phyloP scores from a whole-genome alignment of 2,329 filamentous ascomycete species.

The Aspergillus unguis region DNA sequence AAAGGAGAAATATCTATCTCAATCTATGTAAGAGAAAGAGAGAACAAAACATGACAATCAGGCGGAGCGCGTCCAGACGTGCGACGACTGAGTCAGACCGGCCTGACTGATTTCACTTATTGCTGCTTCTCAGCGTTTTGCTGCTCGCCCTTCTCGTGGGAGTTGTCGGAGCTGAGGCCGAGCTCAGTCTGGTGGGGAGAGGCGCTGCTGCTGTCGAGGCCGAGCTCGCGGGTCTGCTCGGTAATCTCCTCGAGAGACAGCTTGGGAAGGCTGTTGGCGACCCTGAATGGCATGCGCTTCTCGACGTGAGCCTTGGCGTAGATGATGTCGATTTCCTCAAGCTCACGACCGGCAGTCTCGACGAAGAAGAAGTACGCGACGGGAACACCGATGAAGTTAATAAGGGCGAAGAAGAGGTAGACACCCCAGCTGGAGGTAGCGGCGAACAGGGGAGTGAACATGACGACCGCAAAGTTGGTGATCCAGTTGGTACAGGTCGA shows the following conservation, averaged over 20 bases:
- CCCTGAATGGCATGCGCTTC: constrained; percentile 28
- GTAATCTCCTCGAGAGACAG: constrained; percentile 26
- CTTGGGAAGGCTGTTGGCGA: constrained; percentile 30
- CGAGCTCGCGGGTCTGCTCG: constrained; percentile 24
- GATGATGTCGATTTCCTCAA: constrained; percentile 42
- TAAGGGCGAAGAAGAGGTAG: constrained; percentile 41
- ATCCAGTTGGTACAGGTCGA: constrained; percentile 54
- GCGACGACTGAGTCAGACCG: background rate
- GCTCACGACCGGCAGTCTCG: constrained; percentile 42
- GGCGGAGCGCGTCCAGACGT: background rate
- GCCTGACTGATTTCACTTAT: background rate
- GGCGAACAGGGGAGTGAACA: constrained; percentile 44
- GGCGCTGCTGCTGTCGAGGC: constrained; percentile 15
- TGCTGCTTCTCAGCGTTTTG: background rate
- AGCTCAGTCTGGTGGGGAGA: background rate
- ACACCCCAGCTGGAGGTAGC: constrained; percentile 34
- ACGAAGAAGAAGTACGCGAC: constrained; percentile 53
- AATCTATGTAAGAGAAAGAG: background rate
- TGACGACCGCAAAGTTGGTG: constrained; percentile 53
- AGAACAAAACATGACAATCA: background rate
- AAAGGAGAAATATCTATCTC: background rate
- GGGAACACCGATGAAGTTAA: constrained; percentile 44
- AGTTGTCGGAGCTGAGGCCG: background rate
- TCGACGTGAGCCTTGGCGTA: constrained; percentile 40
- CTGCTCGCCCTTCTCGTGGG: background rate